Base-by-base conservation (phyloP, 2,329 filamentous ascomycete species). In the Hymenoscyphus salicellus region DNA sequence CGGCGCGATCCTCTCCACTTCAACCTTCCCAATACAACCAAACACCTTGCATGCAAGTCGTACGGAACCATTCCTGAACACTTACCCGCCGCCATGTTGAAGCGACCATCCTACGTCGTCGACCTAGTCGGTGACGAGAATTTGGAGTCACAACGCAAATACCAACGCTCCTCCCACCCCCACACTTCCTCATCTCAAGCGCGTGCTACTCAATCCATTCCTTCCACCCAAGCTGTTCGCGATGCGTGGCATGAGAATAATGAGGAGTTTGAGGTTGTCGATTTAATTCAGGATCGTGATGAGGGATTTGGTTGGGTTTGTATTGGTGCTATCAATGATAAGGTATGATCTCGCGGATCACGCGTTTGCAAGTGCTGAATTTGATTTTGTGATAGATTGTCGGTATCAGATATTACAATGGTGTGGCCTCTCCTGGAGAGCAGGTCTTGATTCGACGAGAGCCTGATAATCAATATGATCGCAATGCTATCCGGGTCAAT, bases 401-500 rank as follows among this genome's bases (percentile, higher is more conserved):
- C 2, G 82, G 82, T 55, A 58, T 84, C 20, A 72, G 78, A 55
- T 90, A 85, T 73, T 91, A 92, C 74, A 77, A 76, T 62, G 89
- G 89, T 1, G 79, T 82, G 68, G 88, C 88, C 16, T 87, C 82
- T 7, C 70, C 80, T 1, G 87, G 87, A 28, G 89, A 92, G 73
- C 80, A 83, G 61, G 86, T 91, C 2, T 75, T 88, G 57, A 78
- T 89, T 62, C 80, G 79, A 41, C 80, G 91, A 72, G 89, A 94
- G 72, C 88, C 89, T 1, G 72, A 76, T 1, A 94, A 94, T 72
- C 80, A 78, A 69, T 91, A 89, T 73, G 91, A 95, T 73, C 68
- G 70, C 5, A 95, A 95, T 77, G 92, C 92, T 0, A 92, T 96
- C 64, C 85, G 86, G 5, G 85, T 96, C 1, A 83, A 90, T 71